These are phyloP conservation scores for Hyaloscypha finlandica DNA, from an alignment of 495 filamentous ascomycete species.

Conservation along the genomic window DNA sequence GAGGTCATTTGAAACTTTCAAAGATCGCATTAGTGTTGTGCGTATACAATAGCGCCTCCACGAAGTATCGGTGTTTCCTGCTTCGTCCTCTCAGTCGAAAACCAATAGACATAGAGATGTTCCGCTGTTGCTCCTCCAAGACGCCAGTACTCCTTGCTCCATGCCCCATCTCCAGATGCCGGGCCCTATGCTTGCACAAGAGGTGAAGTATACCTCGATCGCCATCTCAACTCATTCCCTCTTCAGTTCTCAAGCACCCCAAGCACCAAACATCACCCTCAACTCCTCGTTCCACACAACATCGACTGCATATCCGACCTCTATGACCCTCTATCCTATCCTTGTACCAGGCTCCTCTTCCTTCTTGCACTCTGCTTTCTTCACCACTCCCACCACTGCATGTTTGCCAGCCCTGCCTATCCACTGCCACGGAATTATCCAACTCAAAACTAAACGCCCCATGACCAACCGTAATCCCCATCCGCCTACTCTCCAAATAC, in stretches of 20 bases:
- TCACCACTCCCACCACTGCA: background rate
- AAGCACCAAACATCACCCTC: conserved; percentile 35
- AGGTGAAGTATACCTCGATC: background rate
- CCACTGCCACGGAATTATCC: background rate
- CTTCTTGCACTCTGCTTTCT: background rate
- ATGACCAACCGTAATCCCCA: background rate
- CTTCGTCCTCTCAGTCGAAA: background rate
- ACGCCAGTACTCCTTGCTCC: background rate
- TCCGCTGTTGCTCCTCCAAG: background rate
- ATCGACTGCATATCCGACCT: conserved; percentile 30
- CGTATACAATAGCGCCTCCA: background rate
- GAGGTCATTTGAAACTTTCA: background rate
- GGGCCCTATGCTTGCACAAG: background rate
- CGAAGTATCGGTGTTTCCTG: background rate
- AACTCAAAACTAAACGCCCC: background rate
- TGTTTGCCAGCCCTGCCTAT: no score
- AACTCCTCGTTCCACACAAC: conserved; percentile 30
- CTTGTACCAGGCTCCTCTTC: conserved; percentile 10
- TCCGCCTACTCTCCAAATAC: background rate
- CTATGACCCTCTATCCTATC: conserved; percentile 18
- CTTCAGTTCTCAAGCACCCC: conserved; percentile 29
- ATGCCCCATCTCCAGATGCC: background rate
- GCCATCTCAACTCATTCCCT: background rate
- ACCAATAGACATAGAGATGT: background rate
- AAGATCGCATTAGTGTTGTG: background rate